Base-by-base conservation (phyloP, 768 basidiomycete species). In the Paxillus rubicundulus region DNA sequence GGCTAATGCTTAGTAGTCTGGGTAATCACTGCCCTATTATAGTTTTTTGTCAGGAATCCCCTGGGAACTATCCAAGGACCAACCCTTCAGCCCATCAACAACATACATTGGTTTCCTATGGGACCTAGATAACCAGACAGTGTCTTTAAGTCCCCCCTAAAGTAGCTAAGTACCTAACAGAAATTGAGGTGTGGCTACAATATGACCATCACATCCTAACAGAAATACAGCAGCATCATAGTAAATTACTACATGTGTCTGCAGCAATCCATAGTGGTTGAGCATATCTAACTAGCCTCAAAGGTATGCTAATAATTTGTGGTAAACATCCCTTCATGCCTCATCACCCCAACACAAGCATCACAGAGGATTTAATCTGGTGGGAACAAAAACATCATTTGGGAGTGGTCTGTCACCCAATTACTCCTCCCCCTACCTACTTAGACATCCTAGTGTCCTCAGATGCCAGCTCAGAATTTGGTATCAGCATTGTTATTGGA, bases 391-490 rank as follows among this genome's bases (percentile, higher is more conserved):
- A 17, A 8, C 39, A 48, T 0, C 21, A n/a, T 1, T 58, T 18
- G 0, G 43, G 17, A 2, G 47, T 5, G 54, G 33, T 33, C 17
- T 46, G 28, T 9, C 41, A 55, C 2, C 32, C 47, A 27, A 61
- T 59, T 28, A 30, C 30, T 14, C 46, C 38, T n/a, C 27, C 47
- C 0, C 6, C 20, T 18, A 14, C 32, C 30, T 40, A 24, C 37
- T 17, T 20, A 1, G 8, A 32, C 44, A 18, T 14, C 37, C 18
- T 4, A 17, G 50, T 37, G 9, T 79, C 58, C 66, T 79, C 72
- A 1, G 72, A 79, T 56, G 76, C 76, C 2, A 77, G 74, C 63
- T 69, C 68, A 0, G 70, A 62, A 2, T 69, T 77, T 52, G 52
- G 51, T 30, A 66, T 75, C 30, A 52, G 58, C 0, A 45, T n/a